Evolutionary conservation across 2,329 filamentous ascomycete species (phyloP).

Genomic region (Cladosporium phlei): DNA sequence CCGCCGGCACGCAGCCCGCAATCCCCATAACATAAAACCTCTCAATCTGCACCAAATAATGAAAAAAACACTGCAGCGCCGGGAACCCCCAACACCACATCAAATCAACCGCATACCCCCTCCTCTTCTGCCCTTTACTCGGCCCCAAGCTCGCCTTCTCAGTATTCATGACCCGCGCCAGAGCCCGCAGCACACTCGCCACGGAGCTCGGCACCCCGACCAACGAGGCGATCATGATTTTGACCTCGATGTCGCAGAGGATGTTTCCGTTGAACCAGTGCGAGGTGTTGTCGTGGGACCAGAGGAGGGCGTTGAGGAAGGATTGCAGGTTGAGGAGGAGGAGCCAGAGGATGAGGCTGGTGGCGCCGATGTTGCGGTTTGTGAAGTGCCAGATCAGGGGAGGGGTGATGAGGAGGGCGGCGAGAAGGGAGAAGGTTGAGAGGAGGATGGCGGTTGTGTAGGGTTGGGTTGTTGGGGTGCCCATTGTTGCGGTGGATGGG

Average conservation of each 20-base stretch:
- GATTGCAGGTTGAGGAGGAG: constrained; percentile 54
- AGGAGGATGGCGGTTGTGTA: constrained; percentile 40
- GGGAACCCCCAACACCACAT: constrained; percentile 55
- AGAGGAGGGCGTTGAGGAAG: constrained; percentile 60
- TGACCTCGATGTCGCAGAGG: constrained; percentile 62
- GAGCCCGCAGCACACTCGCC: constrained; percentile 55
- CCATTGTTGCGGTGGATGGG: no score
- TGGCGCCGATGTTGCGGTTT: constrained; percentile 57
- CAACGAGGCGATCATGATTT: constrained; percentile 51
- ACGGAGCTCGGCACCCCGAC: constrained; percentile 51
- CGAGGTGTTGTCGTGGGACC: constrained; percentile 53
- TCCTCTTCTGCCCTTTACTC: constrained; percentile 44
- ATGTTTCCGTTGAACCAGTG: constrained; percentile 55
- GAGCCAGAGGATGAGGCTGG: constrained; percentile 53
- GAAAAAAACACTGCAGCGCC: constrained; percentile 49
- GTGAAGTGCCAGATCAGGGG: constrained; percentile 57
- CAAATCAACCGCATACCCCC: constrained; percentile 48
- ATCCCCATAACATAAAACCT: constrained; percentile 57
- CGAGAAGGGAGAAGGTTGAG: constrained; percentile 46
- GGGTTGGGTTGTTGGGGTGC: neutral
- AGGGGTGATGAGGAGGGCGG: constrained; percentile 50
- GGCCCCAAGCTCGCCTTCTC: constrained; percentile 49
- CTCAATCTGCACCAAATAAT: constrained; percentile 56
- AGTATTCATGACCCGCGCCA: constrained; percentile 58
- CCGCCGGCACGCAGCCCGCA: constrained; percentile 53